Evolutionary conservation across 352 stramenopile species (phyloP).

Genomic region (Phytophthora capsici): DNA sequence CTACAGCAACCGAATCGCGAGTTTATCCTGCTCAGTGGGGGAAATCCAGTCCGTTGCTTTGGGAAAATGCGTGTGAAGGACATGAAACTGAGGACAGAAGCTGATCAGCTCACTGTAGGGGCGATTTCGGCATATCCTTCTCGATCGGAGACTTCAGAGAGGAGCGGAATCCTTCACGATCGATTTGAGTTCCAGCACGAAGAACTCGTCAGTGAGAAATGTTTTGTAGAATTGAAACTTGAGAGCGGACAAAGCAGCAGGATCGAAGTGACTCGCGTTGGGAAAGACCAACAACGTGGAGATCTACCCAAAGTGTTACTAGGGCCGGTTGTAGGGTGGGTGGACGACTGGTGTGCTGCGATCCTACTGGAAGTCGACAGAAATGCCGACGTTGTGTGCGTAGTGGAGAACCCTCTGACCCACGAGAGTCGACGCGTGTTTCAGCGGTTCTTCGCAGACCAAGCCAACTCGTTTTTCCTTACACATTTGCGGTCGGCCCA

Average conservation of each 20-base stretch:
- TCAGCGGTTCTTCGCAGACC: constrained; percentile 52
- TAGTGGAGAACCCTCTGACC: constrained; percentile 59
- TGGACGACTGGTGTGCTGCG: constrained; percentile 59
- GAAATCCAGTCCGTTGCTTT: constrained; percentile 41
- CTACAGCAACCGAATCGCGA: constrained; percentile 52
- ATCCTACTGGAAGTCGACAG: constrained; percentile 76
- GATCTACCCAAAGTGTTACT: constrained; percentile 49
- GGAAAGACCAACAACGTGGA: constrained; percentile 21
- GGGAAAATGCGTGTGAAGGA: constrained; percentile 54
- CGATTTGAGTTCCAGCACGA: constrained; percentile 62
- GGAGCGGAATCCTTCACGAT: constrained; percentile 38
- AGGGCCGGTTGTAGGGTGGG: constrained; percentile 76
- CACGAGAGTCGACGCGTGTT: constrained; percentile 49
- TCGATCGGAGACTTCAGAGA: constrained; percentile 6
- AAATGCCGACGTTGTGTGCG: constrained; percentile 56
- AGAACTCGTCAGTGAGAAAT: constrained; percentile 35
- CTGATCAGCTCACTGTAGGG: constrained; percentile 52
- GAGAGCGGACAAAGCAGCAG: constrained; percentile 2
- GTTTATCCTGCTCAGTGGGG: constrained; percentile 54
- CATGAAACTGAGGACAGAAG: constrained; percentile 48
- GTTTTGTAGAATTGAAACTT: constrained; percentile 33
- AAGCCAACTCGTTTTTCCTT: constrained; percentile 68
- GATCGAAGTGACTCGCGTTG: constrained; percentile 21
- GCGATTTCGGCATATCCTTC: constrained; percentile 34
- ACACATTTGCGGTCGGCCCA: constrained; percentile 65